A percentile compares a stretch with the other conserved stretches of the same genome.
phyloP scores from a whole-genome alignment of 495 filamentous ascomycete genomes.

The Neurospora africana region DNA sequence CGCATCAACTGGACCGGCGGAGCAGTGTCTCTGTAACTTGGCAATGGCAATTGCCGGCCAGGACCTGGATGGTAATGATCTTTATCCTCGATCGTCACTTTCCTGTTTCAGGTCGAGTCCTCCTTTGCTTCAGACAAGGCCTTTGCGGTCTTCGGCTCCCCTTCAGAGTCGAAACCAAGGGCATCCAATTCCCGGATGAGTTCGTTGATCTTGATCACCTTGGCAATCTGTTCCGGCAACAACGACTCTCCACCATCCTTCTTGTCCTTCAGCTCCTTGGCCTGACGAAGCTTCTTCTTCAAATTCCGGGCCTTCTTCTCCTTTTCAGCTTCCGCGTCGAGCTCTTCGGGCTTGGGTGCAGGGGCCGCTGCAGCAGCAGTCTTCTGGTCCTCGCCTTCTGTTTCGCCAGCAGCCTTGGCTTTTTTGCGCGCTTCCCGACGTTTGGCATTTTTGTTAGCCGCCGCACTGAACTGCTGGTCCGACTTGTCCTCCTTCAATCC shows the following conservation, averaged over 20 bases:
- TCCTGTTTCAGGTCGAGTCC: not conserved
- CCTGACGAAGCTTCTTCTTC: slow-evolving; percentile 94
- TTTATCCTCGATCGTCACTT: not conserved
- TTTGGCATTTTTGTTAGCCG: slow-evolving; percentile 88
- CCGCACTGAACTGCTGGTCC: slow-evolving; percentile 31
- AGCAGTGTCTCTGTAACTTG: not conserved
- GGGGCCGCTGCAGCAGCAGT: slow-evolving; percentile 18
- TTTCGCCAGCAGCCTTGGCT: slow-evolving; percentile 51
- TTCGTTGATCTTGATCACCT: slow-evolving; percentile 94
- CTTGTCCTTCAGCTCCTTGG: slow-evolving; percentile 79
- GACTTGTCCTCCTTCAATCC: slow-evolving; percentile 43
- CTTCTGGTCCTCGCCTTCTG: slow-evolving; percentile 26
- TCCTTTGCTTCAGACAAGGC: not conserved
- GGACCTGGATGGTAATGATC: not conserved
- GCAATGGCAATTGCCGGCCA: not conserved
- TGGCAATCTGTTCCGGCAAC: slow-evolving; percentile 91
- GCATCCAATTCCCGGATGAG: slow-evolving; percentile 78
- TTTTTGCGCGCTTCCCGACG: slow-evolving; percentile 80
- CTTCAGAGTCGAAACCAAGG: slow-evolving; percentile 67
- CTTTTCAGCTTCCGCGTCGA: slow-evolving; percentile 64
- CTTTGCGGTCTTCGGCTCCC: slow-evolving; percentile 31
- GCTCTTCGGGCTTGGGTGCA: slow-evolving; percentile 17
- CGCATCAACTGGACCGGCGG: not conserved
- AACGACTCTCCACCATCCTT: slow-evolving; percentile 75
- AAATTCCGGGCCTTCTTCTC: slow-evolving; percentile 89